A percentile compares a stretch with the other conserved stretches of the same genome.
Conservation (phyloP, 2,329 filamentous ascomycete genomes). For the Colletotrichum australisinense region DNA sequence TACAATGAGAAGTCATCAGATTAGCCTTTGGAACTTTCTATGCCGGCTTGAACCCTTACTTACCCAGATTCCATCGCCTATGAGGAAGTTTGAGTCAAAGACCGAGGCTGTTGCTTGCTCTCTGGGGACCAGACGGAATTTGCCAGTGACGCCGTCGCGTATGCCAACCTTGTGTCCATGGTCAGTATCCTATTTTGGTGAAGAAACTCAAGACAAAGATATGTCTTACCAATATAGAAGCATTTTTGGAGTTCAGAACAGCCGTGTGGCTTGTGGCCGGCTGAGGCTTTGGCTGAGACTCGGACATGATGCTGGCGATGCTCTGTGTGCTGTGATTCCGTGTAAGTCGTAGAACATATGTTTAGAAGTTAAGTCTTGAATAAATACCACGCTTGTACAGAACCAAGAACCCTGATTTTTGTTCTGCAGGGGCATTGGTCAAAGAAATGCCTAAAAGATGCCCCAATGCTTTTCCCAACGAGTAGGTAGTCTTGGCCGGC, state of each 20-base stretch:
- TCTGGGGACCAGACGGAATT: constrained; percentile 40
- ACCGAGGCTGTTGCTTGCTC: constrained; percentile 41
- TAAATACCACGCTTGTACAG: not conserved
- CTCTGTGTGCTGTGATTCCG: not conserved
- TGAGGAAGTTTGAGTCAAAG: constrained; percentile 44
- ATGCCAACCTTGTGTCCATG: constrained; percentile 38
- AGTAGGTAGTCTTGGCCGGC: not conserved
- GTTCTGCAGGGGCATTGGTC: not conserved
- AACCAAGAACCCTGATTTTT: not conserved
- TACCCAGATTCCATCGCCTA: constrained; percentile 44
- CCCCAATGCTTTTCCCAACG: too few species aligned
- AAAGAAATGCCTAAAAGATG: too few species aligned
- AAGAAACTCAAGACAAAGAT: not conserved
- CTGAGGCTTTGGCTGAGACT: constrained; percentile 4
- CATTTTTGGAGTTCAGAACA: constrained; percentile 41
- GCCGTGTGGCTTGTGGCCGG: constrained; percentile 37
- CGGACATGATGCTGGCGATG: constrained; percentile 5
- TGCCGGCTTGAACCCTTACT: not conserved
- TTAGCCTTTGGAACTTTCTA: not conserved
- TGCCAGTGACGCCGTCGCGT: constrained; percentile 40
- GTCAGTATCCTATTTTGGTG: not conserved
- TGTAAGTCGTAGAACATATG: not conserved
- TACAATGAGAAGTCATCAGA: not conserved
- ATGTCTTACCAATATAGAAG: constrained; percentile 37
- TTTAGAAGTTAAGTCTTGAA: not conserved